Base-by-base conservation (phyloP, 2,329 filamentous ascomycete species). In the Pyrenophora graminea region DNA sequence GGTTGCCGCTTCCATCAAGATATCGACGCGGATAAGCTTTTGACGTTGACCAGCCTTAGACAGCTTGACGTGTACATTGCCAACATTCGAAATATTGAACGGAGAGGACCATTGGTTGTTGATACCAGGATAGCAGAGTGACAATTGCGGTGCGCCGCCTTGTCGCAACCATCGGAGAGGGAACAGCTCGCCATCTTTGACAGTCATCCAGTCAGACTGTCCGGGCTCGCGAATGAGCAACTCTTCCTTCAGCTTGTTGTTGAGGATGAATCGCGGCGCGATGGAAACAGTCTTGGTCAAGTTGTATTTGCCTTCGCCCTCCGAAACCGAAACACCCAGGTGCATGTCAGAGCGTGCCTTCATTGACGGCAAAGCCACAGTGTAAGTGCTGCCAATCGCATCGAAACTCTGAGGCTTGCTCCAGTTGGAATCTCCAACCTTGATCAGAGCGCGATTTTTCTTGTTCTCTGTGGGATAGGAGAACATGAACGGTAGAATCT, bases 331-430 rank as follows among this genome's bases (percentile, higher is more conserved):
- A 41, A 99, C 85, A 39, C 94, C 94, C 6, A 95, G 82, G 65
- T 97, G 91, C 66, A 97, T 92, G 72, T 99, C 94, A 2, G 87
- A 87, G 56, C 83, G 79, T 37, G 84, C 86, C 36, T 82, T 83
- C 2, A 82, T 76, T 0, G 91, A 90, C 42, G 89, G 88, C 30
- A 99, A 80, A 30, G 94, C 84, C 31, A 96, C 89, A 63, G 97
- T 92, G 13, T 91, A 88, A 0, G 88, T 91, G 66, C 93, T 97
- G 27, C 94, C 94, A 58, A 99, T 94, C 17, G 94, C 94, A 68
- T 99, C 95, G 64, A 99, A 96, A 81, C 91, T 97, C 71, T 97
- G 93, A 0, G 93, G 91, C 70, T 94, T 96, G 76, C 94, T 97
- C 95, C 94, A 99, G 53, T 87, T 84, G 1, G 94, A 97, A 47